Evolutionary conservation across 2,329 filamentous ascomycete species (phyloP).

Genomic region (Penicillium brasilianum): DNA sequence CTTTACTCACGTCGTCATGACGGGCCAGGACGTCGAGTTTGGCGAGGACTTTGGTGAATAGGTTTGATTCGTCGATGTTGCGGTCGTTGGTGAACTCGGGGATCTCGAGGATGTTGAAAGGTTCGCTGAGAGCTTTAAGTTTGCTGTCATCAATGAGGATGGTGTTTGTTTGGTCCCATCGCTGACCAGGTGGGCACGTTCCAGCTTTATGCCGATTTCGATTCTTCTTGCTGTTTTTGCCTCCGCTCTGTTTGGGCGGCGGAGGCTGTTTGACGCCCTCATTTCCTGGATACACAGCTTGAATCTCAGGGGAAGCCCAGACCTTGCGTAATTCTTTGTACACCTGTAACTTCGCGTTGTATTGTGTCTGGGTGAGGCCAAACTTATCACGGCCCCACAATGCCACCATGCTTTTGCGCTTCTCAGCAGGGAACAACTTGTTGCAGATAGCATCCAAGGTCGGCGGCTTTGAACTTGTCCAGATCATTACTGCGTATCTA

Average conservation of each 20-base stretch:
- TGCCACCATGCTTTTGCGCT: constrained; percentile 64
- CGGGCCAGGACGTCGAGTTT: constrained; percentile 59
- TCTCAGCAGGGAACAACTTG: constrained; percentile 61
- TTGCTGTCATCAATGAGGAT: constrained; percentile 84
- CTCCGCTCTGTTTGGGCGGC: constrained; percentile 3
- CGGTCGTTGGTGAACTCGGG: constrained; percentile 70
- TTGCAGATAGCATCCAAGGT: constrained; percentile 70
- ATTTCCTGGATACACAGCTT: constrained; percentile 48
- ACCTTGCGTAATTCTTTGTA: constrained; percentile 82
- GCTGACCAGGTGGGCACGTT: constrained; percentile 52
- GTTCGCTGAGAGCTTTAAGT: constrained; percentile 81
- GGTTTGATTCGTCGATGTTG: constrained; percentile 47
- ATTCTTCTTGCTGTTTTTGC: constrained; percentile 35
- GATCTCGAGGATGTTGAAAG: constrained; percentile 78
- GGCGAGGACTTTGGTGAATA: constrained; percentile 56
- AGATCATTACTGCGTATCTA: constrained; percentile 81
- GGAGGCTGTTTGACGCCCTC: constrained; percentile 5
- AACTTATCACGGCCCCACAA: constrained; percentile 81
- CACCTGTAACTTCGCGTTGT: constrained; percentile 74
- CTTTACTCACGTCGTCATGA: constrained; percentile 55
- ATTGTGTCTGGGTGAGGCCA: constrained; percentile 68
- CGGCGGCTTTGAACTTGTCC: constrained; percentile 79
- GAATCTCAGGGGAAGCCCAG: constrained; percentile 63
- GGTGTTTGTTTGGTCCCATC: constrained; percentile 84
- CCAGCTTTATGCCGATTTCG: constrained; percentile 11